Evolutionary conservation across 192 early-diverging fungal genomes (phyloP).

Genomic region (Podila minutissima): DNA sequence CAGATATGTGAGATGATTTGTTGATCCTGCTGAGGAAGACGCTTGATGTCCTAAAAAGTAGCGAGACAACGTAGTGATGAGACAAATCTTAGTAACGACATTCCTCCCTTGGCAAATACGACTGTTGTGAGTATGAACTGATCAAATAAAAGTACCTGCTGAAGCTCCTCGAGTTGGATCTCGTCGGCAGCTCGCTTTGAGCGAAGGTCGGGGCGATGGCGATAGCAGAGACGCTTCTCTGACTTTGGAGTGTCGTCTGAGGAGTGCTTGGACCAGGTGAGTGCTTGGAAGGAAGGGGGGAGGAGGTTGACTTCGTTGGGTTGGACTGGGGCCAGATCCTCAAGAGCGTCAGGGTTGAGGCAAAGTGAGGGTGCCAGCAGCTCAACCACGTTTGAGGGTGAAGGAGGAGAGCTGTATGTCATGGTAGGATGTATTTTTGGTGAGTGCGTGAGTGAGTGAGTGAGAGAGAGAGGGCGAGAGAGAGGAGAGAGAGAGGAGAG

Average conservation of each 20-base stretch:
- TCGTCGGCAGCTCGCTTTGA: conserved; percentile 54
- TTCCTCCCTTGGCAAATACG: no score
- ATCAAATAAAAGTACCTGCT: conserved; percentile 46
- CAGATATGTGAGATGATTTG: conserved; percentile 75
- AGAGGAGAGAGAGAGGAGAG: background rate
- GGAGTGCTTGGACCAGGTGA: conserved; percentile 27
- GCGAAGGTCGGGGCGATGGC: conserved; percentile 60
- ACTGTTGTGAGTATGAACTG: background rate
- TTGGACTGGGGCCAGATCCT: conserved; percentile 36
- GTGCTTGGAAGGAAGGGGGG: conserved; percentile 18
- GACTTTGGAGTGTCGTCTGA: conserved; percentile 3
- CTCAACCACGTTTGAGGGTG: background rate
- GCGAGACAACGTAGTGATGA: background rate
- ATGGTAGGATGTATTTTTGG: background rate
- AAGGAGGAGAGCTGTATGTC: background rate
- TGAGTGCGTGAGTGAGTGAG: no score
- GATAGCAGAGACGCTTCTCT: conserved; percentile 54
- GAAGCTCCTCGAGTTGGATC: conserved; percentile 50
- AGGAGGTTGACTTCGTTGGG: conserved; percentile 16
- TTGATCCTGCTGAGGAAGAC: conserved; percentile 64
- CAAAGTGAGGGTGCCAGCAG: conserved; percentile 33
- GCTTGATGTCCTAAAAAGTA: conserved; percentile 58
- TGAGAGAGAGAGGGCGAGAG: conserved; percentile 5
- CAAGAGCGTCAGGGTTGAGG: conserved; percentile 35
- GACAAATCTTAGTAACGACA: background rate